Evolutionary conservation across 2,329 filamentous ascomycete species (phyloP).

Genomic region (Penicillium sp.): DNA sequence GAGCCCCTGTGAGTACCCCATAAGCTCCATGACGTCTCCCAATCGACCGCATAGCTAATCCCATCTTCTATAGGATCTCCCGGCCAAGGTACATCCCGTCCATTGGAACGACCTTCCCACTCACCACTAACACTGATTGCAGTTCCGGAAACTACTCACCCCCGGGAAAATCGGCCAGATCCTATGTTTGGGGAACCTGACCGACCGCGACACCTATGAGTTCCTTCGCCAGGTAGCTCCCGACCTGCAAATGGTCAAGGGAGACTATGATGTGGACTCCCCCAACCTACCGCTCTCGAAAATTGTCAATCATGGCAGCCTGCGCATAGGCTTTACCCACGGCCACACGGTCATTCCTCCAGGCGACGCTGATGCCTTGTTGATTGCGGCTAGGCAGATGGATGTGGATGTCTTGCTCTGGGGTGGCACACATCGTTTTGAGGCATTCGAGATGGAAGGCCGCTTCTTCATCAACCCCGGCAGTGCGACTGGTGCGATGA

Average conservation of each 20-base stretch:
- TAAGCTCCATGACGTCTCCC: conserved; percentile 11
- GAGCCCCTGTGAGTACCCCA: conserved; percentile 64
- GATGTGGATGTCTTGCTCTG: conserved; percentile 69
- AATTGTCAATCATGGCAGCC: conserved; percentile 67
- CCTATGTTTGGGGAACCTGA: conserved; percentile 77
- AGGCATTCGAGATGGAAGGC: conserved; percentile 70
- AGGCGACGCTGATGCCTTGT: conserved; percentile 65
- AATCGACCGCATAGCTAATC: conserved; percentile 16
- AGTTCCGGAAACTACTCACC: conserved; percentile 85
- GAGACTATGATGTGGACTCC: conserved; percentile 69
- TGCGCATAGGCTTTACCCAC: conserved; percentile 70
- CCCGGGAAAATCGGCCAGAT: conserved; percentile 82
- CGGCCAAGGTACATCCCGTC: conserved; percentile 67
- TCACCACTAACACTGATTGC: conserved; percentile 11
- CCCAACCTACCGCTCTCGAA: conserved; percentile 65
- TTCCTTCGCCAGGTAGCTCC: conserved; percentile 74
- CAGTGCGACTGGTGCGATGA: conserved; percentile 66
- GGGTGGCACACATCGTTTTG: conserved; percentile 69
- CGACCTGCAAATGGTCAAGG: conserved; percentile 69
- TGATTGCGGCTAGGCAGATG: conserved; percentile 70
- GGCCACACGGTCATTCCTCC: conserved; percentile 68
- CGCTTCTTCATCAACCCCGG: conserved; percentile 72
- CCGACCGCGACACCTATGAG: conserved; percentile 77
- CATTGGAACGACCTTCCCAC: neutral
- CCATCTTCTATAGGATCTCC: conserved; percentile 64